A percentile compares a stretch with the other conserved stretches of the same genome.
Evolutionary conservation across 352 stramenopile species (phyloP).

Genomic region (Peronospora destructor): DNA sequence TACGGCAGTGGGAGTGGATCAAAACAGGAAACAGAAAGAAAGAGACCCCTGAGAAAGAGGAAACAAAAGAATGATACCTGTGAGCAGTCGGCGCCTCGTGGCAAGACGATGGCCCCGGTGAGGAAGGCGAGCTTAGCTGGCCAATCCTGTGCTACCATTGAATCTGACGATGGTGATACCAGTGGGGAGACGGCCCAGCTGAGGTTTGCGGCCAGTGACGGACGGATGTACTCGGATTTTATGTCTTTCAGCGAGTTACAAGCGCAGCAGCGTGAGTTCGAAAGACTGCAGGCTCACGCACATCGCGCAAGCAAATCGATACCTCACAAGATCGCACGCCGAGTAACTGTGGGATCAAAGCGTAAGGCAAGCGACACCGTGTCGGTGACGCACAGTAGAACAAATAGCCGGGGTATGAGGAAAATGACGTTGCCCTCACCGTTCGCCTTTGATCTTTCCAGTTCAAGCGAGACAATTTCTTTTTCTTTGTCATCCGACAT

Average conservation of each 20-base stretch:
- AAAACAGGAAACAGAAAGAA: background rate
- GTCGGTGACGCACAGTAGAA: background rate
- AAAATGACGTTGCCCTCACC: conserved; percentile 22
- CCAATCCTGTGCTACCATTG: conserved; percentile 2
- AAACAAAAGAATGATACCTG: conserved; percentile 4
- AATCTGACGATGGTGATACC: conserved; percentile 14
- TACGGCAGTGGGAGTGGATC: conserved; percentile 4
- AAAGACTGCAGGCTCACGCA: conserved; percentile 24
- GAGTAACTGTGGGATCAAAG: conserved; percentile 16
- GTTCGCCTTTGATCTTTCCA: conserved; percentile 26
- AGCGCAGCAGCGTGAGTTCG: conserved; percentile 48
- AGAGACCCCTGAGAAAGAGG: conserved; percentile 1
- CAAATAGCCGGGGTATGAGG: conserved; percentile 16
- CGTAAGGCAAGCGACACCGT: conserved; percentile 14
- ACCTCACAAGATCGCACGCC: conserved; percentile 6
- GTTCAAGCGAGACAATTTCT: conserved; percentile 23
- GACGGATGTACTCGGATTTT: conserved; percentile 29
- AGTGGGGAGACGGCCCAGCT: conserved; percentile 12
- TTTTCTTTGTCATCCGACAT: conserved; percentile 8
- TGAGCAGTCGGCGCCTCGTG: conserved; percentile 1
- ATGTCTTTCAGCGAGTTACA: conserved; percentile 59
- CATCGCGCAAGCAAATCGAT: conserved; percentile 14
- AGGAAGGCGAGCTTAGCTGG: conserved; percentile 2
- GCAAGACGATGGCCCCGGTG: conserved; percentile 4
- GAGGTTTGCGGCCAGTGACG: conserved; percentile 11